Conservation (phyloP, 108 stramenopile genomes). For the Skeletonema grethae region DNA sequence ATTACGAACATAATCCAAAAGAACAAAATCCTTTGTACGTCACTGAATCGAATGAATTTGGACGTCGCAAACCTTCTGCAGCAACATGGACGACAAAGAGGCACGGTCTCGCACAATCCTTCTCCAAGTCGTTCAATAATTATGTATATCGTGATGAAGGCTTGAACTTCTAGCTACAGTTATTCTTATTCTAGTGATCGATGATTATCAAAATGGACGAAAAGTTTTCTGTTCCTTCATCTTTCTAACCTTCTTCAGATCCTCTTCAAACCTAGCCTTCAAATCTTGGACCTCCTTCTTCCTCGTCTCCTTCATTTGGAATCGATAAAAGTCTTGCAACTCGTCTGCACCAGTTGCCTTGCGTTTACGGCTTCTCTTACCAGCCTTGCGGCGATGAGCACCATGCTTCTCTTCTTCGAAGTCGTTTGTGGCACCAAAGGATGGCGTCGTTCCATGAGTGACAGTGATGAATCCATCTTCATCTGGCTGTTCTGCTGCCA, state of each 20-base stretch:
- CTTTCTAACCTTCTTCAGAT: constrained; percentile 75
- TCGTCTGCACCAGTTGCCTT: constrained; percentile 57
- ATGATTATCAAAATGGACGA: constrained; percentile 62
- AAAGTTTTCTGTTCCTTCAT: constrained; percentile 82
- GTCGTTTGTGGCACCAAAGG: constrained; percentile 53
- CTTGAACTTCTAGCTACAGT: constrained; percentile 35
- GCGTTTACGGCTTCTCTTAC: constrained; percentile 68
- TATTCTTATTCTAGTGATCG: neutral
- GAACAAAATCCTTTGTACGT: constrained; percentile 60
- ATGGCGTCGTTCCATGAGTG: constrained; percentile 50
- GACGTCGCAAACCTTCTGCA: constrained; percentile 54
- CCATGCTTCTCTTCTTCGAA: constrained; percentile 47
- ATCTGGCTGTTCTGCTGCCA: constrained; percentile 61
- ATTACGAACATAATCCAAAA: constrained; percentile 66
- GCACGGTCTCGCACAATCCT: constrained; percentile 60
- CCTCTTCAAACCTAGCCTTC: constrained; percentile 74
- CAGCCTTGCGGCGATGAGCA: constrained; percentile 19
- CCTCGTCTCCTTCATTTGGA: constrained; percentile 72
- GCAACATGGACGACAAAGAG: constrained; percentile 62
- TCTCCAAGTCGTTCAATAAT: constrained; percentile 68
- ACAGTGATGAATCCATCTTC: constrained; percentile 90
- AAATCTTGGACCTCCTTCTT: constrained; percentile 75
- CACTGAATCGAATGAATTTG: constrained; percentile 66
- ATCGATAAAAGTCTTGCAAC: constrained; percentile 82
- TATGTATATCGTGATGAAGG: constrained; percentile 66